Base-by-base conservation (phyloP, 2,329 filamentous ascomycete species). In the Ascochyta viciae-villosae region DNA sequence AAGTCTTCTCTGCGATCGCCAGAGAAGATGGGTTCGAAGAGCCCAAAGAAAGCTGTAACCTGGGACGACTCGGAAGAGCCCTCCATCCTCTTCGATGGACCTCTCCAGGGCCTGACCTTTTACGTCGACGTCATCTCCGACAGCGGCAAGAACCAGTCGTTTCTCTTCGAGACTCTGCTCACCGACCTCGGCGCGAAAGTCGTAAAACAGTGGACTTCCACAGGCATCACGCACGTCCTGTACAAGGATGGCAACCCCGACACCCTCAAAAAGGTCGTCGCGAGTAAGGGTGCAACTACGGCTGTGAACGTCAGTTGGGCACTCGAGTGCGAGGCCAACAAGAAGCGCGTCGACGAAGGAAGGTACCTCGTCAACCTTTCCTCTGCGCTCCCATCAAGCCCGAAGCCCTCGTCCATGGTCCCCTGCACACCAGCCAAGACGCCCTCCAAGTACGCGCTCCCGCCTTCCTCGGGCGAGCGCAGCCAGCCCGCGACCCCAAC, bases 301-400 rank as follows among this genome's bases (percentile, higher is more conserved):
- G 96, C 92, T 76, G 91, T 96, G 51, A 92, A 92, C 45, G 89
- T 96, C 42, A 88, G 87, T 62, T 96, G 92, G 91, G 89, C 95
- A 50, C 83, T 96, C 60, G 91, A 96, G 31, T 73, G 72, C 48
- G 74, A 77, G 44, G 64, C 69, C 44, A 63, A 67, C 42, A 70
- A 72, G 60, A 70, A 67, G 58, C 68, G 67, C 31, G 60, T 78
- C 40, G 65, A 73, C 43, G 75, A 76, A 52, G 43, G 57, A 6
- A 49, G 60, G 12, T 76, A 76, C 50, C 61, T 71, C 8, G 68
- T 76, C 49, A 66, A 70, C 51, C 58, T 75, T 24, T 59, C 61
- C 19, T 44, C 59, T 15, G 65, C 61, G n/a, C 64, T 61, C 31
- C 65, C 66, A 7, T 43, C 54, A 9, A 64, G 65, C 19, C 64